Percentiles rank a stretch among this genome's conserved stretches.
Conservation (phyloP, 139 green algal genomes). For the Chlorella sp. region DNA sequence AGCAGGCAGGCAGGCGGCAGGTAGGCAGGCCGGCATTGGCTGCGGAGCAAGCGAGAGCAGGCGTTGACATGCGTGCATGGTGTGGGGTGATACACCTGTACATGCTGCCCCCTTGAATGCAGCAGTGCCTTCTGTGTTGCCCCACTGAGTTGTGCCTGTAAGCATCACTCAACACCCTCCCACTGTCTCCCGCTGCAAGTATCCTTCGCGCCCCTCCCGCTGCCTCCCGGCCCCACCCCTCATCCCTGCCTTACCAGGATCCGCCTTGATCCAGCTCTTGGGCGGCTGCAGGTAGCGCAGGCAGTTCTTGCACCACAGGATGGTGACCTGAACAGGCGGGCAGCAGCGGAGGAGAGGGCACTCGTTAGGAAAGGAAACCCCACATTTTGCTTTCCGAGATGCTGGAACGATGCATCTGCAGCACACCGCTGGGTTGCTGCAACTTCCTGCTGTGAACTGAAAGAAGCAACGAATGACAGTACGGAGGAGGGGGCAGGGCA, state of each 20-base stretch:
- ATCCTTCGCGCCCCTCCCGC: no score
- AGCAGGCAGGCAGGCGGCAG: not conserved
- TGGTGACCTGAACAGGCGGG: slow-evolving; percentile 52
- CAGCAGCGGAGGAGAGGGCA: not conserved
- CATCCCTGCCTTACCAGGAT: slow-evolving; percentile 51
- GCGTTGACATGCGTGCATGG: not conserved
- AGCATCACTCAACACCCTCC: not conserved
- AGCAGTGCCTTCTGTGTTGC: no score
- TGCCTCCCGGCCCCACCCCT: not conserved
- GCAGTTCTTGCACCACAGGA: slow-evolving; percentile 95
- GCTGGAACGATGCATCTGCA: no score
- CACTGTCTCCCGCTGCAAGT: not conserved
- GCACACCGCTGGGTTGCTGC: no score
- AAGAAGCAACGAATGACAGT: no score
- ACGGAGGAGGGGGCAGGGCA: not conserved
- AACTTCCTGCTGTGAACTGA: no score
- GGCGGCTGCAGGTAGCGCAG: slow-evolving; percentile 95
- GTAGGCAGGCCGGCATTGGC: no score
- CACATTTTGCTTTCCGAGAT: no score
- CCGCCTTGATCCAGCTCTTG: slow-evolving; percentile 92
- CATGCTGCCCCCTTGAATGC: no score
- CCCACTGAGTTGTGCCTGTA: no score
- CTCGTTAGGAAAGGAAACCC: not conserved
- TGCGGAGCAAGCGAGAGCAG: not conserved
- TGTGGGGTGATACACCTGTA: not conserved